Evolutionary conservation across 2,329 filamentous ascomycete species (phyloP).

Genomic region (Calycina herbarum): DNA sequence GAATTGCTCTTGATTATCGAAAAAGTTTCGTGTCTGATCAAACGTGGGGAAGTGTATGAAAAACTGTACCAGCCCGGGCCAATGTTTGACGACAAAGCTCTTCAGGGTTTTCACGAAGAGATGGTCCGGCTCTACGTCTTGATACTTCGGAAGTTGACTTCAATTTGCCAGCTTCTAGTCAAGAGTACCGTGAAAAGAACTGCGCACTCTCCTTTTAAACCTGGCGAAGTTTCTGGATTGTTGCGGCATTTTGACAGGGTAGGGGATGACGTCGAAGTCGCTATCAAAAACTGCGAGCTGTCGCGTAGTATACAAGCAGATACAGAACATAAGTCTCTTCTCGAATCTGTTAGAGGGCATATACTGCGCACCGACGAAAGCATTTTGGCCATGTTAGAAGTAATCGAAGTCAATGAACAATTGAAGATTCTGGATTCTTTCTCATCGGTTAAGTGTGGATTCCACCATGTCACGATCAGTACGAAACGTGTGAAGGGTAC

Average conservation of each 20-base stretch:
- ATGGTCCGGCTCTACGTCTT: conserved; percentile 15
- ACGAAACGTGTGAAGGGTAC: conserved; percentile 18
- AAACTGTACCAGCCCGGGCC: conserved; percentile 22
- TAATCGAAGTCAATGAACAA: conserved; percentile 12
- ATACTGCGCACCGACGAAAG: conserved; percentile 25
- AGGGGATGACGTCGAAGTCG: not conserved
- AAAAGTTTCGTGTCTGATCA: conserved; percentile 24
- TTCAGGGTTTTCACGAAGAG: conserved; percentile 16
- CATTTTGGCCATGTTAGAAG: conserved; percentile 21
- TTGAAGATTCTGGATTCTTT: conserved; percentile 32
- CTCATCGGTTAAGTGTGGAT: conserved; percentile 26
- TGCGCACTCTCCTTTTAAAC: conserved; percentile 18
- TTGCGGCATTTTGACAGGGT: not conserved
- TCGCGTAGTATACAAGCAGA: not conserved
- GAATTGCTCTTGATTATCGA: conserved; percentile 23
- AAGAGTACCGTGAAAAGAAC: conserved; percentile 17
- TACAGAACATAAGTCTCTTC: not conserved
- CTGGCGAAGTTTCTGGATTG: conserved; percentile 13
- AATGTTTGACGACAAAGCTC: not conserved
- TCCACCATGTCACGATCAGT: conserved; percentile 17
- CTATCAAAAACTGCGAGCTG: not conserved
- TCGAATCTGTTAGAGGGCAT: conserved; percentile 13
- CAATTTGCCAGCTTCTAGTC: conserved; percentile 19
- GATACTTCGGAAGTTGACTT: conserved; percentile 25
- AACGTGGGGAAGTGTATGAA: conserved; percentile 28